Evolutionary conservation across 352 stramenopile genomes (phyloP).

Genomic region (Hyaloperonospora arabidopsidis): DNA sequence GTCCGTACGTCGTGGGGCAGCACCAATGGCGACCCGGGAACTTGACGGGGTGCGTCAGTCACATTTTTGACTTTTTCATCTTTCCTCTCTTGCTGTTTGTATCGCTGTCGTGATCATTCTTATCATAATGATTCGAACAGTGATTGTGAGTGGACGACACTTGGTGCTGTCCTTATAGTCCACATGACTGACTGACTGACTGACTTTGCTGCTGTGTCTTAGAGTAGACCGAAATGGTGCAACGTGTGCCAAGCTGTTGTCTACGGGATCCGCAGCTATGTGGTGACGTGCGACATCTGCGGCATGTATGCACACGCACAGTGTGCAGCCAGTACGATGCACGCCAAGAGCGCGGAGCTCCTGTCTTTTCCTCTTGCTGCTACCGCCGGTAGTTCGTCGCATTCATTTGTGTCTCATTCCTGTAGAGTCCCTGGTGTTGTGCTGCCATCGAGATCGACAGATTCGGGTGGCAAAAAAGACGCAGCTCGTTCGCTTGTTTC

Average conservation of each 20-base stretch:
- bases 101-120: too few species aligned
- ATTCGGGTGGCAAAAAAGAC: slow-evolving; percentile 14
- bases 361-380: slow-evolving; percentile 2
- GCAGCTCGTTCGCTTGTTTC: slow-evolving; percentile 2
- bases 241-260: slow-evolving; percentile 75
- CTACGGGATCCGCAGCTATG: slow-evolving; percentile 81
- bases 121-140: too few species aligned
- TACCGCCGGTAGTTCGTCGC: neutral
- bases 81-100: too few species aligned
- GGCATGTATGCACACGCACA: slow-evolving; percentile 76
- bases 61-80: neutral
- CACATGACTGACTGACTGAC: too few species aligned
- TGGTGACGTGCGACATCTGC: slow-evolving; percentile 80
- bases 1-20: slow-evolving; percentile 53
- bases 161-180: too few species aligned
- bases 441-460: slow-evolving; percentile 9
- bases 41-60: slow-evolving; percentile 42
- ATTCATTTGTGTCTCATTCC: slow-evolving; percentile 11
- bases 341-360: slow-evolving; percentile 23
- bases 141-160: too few species aligned
- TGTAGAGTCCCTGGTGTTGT: slow-evolving; percentile 23
- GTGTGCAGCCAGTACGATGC: slow-evolving; percentile 51
- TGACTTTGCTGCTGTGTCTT: too few species aligned
- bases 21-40: slow-evolving; percentile 77
- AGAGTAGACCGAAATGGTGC: slow-evolving; percentile 61